phyloP scores from a whole-genome alignment of 2,329 filamentous ascomycete genomes.

The Anisogramma anomala region DNA sequence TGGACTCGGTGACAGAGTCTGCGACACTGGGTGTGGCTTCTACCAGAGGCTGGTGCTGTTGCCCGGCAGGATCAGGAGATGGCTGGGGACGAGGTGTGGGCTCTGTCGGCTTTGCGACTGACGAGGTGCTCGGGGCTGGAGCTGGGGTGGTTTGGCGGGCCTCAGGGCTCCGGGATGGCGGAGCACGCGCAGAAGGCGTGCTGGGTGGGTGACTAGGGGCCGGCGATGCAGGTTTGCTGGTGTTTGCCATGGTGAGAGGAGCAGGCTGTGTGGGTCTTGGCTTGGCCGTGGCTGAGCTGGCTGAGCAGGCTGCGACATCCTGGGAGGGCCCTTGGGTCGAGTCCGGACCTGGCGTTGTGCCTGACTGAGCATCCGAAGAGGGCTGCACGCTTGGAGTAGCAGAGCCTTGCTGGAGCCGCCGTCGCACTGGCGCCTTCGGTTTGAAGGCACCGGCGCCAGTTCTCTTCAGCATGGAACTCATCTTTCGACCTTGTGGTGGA shows the following conservation, averaged over 20 bases:
- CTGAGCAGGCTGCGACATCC: too few species aligned
- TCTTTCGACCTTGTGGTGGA: conserved; percentile 21
- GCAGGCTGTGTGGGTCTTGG: too few species aligned
- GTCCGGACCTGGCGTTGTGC: conserved; percentile 13
- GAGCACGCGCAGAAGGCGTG: background rate
- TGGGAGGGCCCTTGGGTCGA: conserved; percentile 7
- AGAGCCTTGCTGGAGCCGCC: conserved; percentile 30
- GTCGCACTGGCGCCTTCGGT: conserved; percentile 53
- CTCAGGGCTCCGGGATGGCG: conserved; percentile 2
- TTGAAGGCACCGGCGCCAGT: conserved; percentile 50
- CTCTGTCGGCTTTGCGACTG: background rate
- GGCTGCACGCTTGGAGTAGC: conserved; percentile 22
- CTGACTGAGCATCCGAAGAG: conserved; percentile 14
- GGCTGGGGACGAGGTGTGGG: background rate
- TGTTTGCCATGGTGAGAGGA: background rate
- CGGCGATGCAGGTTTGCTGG: background rate
- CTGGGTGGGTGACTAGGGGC: background rate
- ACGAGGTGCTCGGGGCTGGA: background rate
- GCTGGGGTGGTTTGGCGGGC: background rate
- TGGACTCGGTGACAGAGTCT: background rate
- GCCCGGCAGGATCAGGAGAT: background rate
- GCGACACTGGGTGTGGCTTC: background rate
- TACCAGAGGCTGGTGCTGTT: background rate
- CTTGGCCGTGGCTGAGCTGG: too few species aligned
- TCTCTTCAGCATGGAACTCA: conserved; percentile 61